phyloP scores from a whole-genome alignment of 768 basidiomycete species.

The Paxillus involutus region DNA sequence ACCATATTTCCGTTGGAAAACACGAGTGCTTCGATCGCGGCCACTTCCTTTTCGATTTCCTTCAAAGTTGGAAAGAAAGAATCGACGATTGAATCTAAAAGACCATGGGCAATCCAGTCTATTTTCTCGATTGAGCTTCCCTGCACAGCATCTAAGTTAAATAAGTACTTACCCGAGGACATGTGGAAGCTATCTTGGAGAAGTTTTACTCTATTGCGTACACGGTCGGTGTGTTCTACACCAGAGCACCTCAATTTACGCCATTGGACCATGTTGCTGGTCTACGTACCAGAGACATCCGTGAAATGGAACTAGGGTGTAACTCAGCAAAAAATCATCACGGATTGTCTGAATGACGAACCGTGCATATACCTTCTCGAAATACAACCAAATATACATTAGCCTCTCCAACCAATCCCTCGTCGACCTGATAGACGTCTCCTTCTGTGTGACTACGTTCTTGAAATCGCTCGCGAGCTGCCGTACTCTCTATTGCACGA shows the following conservation, averaged over 20 bases:
- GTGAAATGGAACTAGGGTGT: slow-evolving; percentile 80
- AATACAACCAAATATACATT: slow-evolving; percentile 92
- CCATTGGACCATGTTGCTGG: neutral
- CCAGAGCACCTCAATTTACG: slow-evolving; percentile 2
- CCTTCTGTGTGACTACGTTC: slow-evolving; percentile 22
- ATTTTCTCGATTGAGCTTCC: neutral
- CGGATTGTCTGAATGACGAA: slow-evolving; percentile 33
- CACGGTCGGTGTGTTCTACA: slow-evolving; percentile 73
- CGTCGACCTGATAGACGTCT: slow-evolving; percentile 30
- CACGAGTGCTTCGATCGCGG: slow-evolving; percentile 73
- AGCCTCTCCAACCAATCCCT: slow-evolving; percentile 63
- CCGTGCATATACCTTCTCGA: slow-evolving; percentile 80
- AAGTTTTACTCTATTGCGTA: slow-evolving; percentile 67
- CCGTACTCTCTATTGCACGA: slow-evolving; percentile 69
- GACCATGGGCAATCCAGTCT: slow-evolving; percentile 95
- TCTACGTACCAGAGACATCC: slow-evolving; percentile 62
- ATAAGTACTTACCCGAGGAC: slow-evolving; percentile 59
- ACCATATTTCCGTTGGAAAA: slow-evolving; percentile 33
- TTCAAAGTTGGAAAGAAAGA: slow-evolving; percentile 86
- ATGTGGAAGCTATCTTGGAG: slow-evolving; percentile 63
- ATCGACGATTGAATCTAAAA: slow-evolving; percentile 92
- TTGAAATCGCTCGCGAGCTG: slow-evolving; percentile 40
- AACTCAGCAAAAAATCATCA: neutral
- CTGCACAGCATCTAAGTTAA: neutral
- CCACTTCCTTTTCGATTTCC: slow-evolving; percentile 78